Evolutionary conservation across 306 rosid genomes (phyloP).

Genomic region (Parietaria judaica): DNA sequence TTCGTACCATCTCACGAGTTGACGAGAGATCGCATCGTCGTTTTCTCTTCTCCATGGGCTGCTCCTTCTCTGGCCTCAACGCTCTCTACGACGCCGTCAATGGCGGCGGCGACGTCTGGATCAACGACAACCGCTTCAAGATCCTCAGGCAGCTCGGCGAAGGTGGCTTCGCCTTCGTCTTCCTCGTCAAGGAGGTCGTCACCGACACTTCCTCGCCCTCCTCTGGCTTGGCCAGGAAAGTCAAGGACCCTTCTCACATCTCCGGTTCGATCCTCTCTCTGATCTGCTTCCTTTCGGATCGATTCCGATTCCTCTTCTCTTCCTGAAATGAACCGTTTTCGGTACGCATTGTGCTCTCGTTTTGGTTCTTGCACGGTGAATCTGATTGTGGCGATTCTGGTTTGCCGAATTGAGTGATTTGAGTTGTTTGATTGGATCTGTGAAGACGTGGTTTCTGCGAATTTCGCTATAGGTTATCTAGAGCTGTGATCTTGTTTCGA

Average conservation of each 20-base stretch:
- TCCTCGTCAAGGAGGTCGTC: conserved; percentile 63
- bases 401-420: conserved; percentile 2
- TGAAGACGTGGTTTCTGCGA: background rate
- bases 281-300: background rate
- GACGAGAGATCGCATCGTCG: conserved; percentile 1
- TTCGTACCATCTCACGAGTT: background rate
- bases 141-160: conserved; percentile 92
- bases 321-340: background rate
- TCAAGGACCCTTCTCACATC: conserved; percentile 66
- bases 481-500: background rate
- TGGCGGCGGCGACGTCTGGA: conserved; percentile 96
- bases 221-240: conserved; percentile 51
- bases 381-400: conserved; percentile 5
- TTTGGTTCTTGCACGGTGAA: background rate
- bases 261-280: conserved; percentile 42
- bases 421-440: background rate
- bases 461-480: background rate
- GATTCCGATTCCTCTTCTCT: background rate
- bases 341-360: background rate
- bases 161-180: conserved; percentile 93
- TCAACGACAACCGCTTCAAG: conserved; percentile 89
- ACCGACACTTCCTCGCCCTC: conserved; percentile 37
- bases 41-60: conserved; percentile 46
- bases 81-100: conserved; percentile 85
- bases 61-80: conserved; percentile 84